A percentile compares a stretch with the other conserved stretches of the same genome.
phyloP scores from a whole-genome alignment of 2,329 filamentous ascomycete species.

The Colletotrichum scovillei region DNA sequence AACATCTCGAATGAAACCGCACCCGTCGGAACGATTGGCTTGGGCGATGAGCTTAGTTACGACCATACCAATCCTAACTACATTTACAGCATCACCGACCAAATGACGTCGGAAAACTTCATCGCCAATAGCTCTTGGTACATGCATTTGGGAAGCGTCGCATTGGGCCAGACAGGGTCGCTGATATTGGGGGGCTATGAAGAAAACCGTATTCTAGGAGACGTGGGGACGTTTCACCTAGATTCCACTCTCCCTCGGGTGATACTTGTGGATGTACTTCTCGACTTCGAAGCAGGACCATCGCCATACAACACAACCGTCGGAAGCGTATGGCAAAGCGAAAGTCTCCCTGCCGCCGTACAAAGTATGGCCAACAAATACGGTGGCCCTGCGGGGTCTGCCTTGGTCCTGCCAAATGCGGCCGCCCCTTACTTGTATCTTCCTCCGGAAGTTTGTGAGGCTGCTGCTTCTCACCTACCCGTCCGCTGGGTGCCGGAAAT shows the following conservation, averaged over 20 bases:
- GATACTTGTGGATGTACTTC: constrained; percentile 33
- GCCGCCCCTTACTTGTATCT: background rate
- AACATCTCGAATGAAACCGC: background rate
- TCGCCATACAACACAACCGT: constrained; percentile 35
- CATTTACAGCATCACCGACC: background rate
- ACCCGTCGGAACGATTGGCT: background rate
- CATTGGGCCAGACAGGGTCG: constrained; percentile 41
- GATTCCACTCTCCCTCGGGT: constrained; percentile 28
- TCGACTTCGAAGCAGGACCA: constrained; percentile 38
- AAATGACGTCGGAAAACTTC: background rate
- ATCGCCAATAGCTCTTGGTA: background rate
- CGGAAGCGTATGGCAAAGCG: constrained; percentile 22
- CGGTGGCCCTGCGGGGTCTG: background rate
- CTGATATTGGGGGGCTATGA: constrained; percentile 48
- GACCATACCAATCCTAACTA: no score
- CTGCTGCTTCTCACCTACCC: background rate
- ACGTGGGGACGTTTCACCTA: constrained; percentile 38
- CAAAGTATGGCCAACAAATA: background rate
- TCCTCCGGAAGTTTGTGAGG: background rate
- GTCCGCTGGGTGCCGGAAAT: background rate
- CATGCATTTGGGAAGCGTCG: constrained; percentile 46
- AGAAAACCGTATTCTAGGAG: constrained; percentile 42
- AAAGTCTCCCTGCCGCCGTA: background rate
- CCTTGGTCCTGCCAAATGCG: background rate
- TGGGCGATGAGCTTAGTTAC: background rate